Evolutionary conservation across 495 filamentous ascomycete genomes (phyloP).

Genomic region (Symbiotaphrina buchneri): DNA sequence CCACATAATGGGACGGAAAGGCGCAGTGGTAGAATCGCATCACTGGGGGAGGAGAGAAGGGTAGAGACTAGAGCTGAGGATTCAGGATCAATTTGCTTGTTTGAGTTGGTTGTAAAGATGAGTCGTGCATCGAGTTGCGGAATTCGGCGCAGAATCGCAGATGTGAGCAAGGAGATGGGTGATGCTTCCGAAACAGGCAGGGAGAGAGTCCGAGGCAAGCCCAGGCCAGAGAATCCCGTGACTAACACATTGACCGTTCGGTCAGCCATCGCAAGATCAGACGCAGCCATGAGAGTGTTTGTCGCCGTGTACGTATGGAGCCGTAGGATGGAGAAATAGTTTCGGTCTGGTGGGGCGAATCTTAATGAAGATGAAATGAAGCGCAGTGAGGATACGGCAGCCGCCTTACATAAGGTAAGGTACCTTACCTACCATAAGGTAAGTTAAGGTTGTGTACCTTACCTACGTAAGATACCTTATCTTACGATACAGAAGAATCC

Average conservation of each 20-base stretch:
- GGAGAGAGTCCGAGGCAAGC: constrained; percentile 54
- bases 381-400: no score
- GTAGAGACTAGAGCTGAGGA: constrained; percentile 25
- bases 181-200: constrained; percentile 32
- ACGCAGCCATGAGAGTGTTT: no score
- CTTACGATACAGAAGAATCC: no score
- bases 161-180: constrained; percentile 39
- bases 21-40: constrained; percentile 58
- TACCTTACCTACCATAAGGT: no score
- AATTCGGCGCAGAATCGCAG: constrained; percentile 37
- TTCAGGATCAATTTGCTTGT: constrained; percentile 34
- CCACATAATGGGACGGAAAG: constrained; percentile 55
- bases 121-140: constrained; percentile 31
- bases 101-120: constrained; percentile 62
- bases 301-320: no score
- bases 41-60: constrained; percentile 21
- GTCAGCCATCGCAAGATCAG: no score
- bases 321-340: no score
- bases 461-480: no score
- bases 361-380: no score
- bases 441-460: no score
- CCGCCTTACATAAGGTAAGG: no score
- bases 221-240: constrained; percentile 61
- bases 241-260: constrained; percentile 67
- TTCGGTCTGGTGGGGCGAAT: no score